Evolutionary conservation across 306 rosid species (phyloP), one percentile per base, ranked within the genome.

Genomic region (Vigna hirtella): DNA sequence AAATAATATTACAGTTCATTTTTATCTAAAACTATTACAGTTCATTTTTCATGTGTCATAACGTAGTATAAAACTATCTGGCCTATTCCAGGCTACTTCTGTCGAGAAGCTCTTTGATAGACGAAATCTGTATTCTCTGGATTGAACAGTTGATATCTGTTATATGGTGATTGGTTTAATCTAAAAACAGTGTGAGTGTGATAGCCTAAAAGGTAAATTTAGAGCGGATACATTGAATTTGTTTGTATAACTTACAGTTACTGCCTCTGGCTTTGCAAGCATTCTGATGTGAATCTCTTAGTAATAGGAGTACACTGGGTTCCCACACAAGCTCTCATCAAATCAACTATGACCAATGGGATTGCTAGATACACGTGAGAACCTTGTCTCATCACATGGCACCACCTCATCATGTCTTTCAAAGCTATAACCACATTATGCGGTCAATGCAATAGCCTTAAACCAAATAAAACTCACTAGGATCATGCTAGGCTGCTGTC

Each of bases 241-340:
- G 15, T 2, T 20, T 45, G 4, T 45, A 12, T 45, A 45, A 12
- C 15, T 45, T 45, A 45, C 15, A 45, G 69, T 64, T n/a, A n/a
- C 14, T 38, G 12, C n/a, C 50, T 38, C 42, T 36, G 28, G 48
- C 15, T 16, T 64, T 38, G 59, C 59, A 26, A 61, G 70, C 28
- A 22, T 43, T 51, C 10, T n/a, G 42, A 48, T 38, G 72, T 42
- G 57, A 30, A 53, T 42, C 38, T 7, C 43, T 12, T 48, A 34
- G 61, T 4, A 32, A 17, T 58, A 34, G 61, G 70, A 18, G 77
- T 65, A 74, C 80, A 81, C 28, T 30, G 14, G 42, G 47, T 53
- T 81, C 42, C 82, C 76, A 77, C 76, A 71, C n/a, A 53, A 70
- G 74, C 22, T 62, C 32, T 62, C 6, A 76, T 49, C 62, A 81